These are phyloP conservation scores for Cyberlindnera bimundalis DNA, from an alignment of 805 yeast genomes.

Conservation along the genomic window DNA sequence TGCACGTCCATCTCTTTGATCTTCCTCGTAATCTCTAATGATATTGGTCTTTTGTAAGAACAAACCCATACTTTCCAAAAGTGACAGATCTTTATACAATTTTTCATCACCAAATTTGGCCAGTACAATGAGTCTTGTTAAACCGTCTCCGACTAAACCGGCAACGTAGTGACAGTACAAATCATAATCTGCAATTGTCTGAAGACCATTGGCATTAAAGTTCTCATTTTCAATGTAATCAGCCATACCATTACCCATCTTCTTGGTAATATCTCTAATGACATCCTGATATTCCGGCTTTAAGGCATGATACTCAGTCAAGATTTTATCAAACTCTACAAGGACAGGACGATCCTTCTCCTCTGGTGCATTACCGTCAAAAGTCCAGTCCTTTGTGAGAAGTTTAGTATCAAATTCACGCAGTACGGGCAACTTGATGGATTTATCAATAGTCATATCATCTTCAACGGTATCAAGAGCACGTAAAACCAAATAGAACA, in stretches of 20 bases:
- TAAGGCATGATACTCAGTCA: constrained; percentile 69
- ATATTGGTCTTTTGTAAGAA: constrained; percentile 95
- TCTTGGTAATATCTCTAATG: constrained; percentile 67
- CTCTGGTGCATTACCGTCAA: constrained; percentile 64
- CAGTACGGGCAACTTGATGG: constrained; percentile 69
- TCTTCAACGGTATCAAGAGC: constrained; percentile 96
- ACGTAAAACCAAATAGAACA: constrained; percentile 81
- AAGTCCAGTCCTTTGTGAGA: constrained; percentile 71
- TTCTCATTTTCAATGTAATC: constrained; percentile 77
- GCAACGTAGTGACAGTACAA: constrained; percentile 96
- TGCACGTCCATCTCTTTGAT: constrained; percentile 83
- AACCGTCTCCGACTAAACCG: constrained; percentile 95
- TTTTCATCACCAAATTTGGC: constrained; percentile 65
- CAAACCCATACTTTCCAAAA: constrained; percentile 86
- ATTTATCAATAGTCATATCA: constrained; percentile 81
- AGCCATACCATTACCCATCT: constrained; percentile 99
- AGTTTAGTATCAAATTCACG: constrained; percentile 65
- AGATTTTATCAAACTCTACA: constrained; percentile 68
- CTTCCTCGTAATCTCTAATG: constrained; percentile 92
- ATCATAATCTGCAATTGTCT: constrained; percentile 77
- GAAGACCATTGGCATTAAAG: constrained; percentile 76
- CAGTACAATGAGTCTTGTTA: constrained; percentile 74
- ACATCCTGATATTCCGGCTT: constrained; percentile 75
- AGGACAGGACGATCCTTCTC: constrained; percentile 83
- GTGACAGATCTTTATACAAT: constrained; percentile 49